Percentiles rank a stretch among this genome's conserved stretches.
Conservation (phyloP, 139 green algal species). For the Nannochloris sp. region DNA sequence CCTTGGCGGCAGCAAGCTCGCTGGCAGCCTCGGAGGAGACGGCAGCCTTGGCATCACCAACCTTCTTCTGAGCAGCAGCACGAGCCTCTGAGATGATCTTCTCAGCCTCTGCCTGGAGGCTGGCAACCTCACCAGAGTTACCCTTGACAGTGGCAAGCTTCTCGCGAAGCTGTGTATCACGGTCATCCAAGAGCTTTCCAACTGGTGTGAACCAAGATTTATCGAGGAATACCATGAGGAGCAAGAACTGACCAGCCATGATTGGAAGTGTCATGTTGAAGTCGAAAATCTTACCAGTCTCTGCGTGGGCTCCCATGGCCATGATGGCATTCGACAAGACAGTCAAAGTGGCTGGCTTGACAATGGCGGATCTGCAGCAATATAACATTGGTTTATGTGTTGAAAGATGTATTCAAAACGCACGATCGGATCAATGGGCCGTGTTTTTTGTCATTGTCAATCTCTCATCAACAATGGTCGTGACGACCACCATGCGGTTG, state of each 20-base stretch:
- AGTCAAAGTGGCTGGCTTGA: conserved; percentile 42
- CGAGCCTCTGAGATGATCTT: conserved; percentile 34
- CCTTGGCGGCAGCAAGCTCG: conserved; percentile 37
- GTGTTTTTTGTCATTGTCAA: no score
- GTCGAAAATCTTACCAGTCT: conserved; percentile 70
- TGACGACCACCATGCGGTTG: no score
- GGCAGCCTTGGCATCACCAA: conserved; percentile 31
- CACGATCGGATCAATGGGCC: no score
- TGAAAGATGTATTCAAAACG: no score
- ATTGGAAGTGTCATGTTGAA: conserved; percentile 71
- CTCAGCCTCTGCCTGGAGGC: conserved; percentile 41
- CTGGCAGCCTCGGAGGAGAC: conserved; percentile 30
- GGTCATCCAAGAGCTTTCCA: conserved; percentile 76
- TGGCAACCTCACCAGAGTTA: conserved; percentile 31
- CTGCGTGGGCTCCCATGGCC: conserved; percentile 58
- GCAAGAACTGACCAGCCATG: conserved; percentile 74
- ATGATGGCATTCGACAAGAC: conserved; percentile 57
- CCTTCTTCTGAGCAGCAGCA: conserved; percentile 29
- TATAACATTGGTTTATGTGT: neutral
- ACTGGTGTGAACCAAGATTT: conserved; percentile 87
- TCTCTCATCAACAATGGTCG: no score
- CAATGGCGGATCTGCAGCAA: conserved; percentile 18
- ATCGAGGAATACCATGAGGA: conserved; percentile 88
- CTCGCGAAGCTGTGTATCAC: conserved; percentile 58
- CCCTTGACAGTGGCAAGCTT: conserved; percentile 74